Percentiles rank a stretch among this genome's conserved stretches.
Evolutionary conservation across 2,329 filamentous ascomycete genomes (phyloP).

Genomic region (Trichothecium roseum): DNA sequence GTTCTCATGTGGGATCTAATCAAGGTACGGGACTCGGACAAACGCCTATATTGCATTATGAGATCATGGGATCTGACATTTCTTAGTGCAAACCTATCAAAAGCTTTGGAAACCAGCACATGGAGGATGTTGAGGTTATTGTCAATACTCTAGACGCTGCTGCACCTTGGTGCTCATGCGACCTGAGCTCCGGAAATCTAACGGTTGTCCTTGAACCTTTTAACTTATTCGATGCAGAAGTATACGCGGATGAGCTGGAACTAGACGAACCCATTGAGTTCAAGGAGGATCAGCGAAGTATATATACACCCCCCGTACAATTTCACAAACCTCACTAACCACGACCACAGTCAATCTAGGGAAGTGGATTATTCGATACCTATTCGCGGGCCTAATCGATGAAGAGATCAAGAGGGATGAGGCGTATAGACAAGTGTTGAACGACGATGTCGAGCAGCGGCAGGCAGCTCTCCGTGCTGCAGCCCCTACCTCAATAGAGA

Average conservation of each 20-base stretch:
- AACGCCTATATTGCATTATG: neutral
- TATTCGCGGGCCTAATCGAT: constrained; percentile 82
- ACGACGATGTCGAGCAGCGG: constrained; percentile 50
- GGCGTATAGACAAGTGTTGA: constrained; percentile 56
- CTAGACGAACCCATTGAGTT: constrained; percentile 69
- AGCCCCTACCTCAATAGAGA: constrained; percentile 48
- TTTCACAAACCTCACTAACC: constrained; percentile 12
- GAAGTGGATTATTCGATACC: constrained; percentile 88
- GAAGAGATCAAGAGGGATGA: constrained; percentile 83
- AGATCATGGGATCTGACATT: neutral
- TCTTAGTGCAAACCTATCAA: constrained; percentile 70
- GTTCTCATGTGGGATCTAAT: constrained; percentile 92
- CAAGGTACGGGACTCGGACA: constrained; percentile 41
- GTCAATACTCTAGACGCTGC: constrained; percentile 85
- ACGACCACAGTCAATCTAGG: constrained; percentile 71
- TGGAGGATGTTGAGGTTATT: constrained; percentile 82
- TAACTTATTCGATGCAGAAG: constrained; percentile 94
- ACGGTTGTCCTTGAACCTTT: constrained; percentile 88
- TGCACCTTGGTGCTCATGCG: constrained; percentile 91
- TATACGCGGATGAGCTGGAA: constrained; percentile 85
- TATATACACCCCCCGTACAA: neutral
- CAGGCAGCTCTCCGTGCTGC: constrained; percentile 43
- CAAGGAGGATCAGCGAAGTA: constrained; percentile 74
- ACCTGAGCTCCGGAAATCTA: constrained; percentile 83
- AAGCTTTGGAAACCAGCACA: constrained; percentile 87